phyloP scores from a whole-genome alignment of 2,329 filamentous ascomycete genomes.

The Aspergillus ochraceus region DNA sequence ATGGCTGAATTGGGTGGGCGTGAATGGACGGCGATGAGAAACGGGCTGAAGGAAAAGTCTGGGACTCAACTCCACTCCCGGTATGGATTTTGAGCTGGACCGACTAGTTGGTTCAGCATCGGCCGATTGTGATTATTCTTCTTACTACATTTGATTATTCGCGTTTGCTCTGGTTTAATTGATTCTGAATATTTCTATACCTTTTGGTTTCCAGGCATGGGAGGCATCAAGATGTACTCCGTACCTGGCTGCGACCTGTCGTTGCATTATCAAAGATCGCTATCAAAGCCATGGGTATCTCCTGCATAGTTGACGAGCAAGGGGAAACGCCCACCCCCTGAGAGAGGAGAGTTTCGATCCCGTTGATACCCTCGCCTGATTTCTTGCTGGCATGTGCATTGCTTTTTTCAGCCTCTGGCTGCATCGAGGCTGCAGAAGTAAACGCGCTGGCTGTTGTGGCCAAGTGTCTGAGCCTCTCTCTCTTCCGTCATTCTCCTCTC shows the following conservation, averaged over 20 bases:
- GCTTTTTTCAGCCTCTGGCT: slow-evolving; percentile 15
- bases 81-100: slow-evolving; percentile 17
- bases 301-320: neutral
- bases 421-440: slow-evolving; percentile 16
- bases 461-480: slow-evolving; percentile 13
- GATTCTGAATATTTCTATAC: neutral
- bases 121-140: neutral
- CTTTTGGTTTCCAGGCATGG: too few species aligned
- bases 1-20: slow-evolving; percentile 11
- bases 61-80: slow-evolving; percentile 8
- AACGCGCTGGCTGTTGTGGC: slow-evolving; percentile 5
- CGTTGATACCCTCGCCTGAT: neutral
- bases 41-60: slow-evolving; percentile 8
- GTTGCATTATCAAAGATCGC: too few species aligned
- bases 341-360: too few species aligned
- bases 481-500: neutral
- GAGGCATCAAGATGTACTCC: too few species aligned
- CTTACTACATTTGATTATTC: neutral
- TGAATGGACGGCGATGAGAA: slow-evolving; percentile 13
- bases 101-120: slow-evolving; percentile 1
- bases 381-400: neutral
- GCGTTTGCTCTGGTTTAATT: neutral
- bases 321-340: neutral
- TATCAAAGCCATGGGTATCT: neutral
- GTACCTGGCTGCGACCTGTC: too few species aligned